Percentiles rank a stretch among this genome's conserved stretches.
These are phyloP conservation scores for Mangifera indica DNA, from an alignment of 345 rosid species.

Conservation along the genomic window DNA sequence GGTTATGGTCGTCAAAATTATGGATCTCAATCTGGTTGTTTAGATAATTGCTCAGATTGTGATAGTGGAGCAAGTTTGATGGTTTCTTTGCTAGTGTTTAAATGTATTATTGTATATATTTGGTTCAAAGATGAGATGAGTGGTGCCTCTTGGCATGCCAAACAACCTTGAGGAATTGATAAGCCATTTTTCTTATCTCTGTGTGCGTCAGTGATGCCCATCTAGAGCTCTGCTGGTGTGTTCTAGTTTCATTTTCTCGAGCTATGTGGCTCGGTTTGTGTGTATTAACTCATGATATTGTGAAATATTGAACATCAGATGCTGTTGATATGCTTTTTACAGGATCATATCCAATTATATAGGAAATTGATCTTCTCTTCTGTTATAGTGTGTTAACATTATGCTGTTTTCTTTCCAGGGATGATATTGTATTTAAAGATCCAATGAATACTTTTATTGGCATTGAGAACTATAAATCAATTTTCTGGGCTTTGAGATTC, in stretches of 20 bases:
- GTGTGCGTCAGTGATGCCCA: not conserved
- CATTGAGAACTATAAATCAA: conserved; percentile 69
- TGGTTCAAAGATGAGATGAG: not conserved
- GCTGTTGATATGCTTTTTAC: not conserved
- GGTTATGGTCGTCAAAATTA: not conserved
- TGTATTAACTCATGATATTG: not conserved
- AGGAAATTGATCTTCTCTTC: not conserved
- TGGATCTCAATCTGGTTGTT: not conserved
- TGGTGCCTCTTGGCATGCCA: not conserved
- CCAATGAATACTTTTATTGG: conserved; percentile 73
- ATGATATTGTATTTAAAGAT: conserved; percentile 79
- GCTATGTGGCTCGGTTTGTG: not conserved
- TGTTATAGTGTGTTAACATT: not conserved
- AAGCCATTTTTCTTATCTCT: not conserved
- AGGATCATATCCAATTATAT: not conserved
- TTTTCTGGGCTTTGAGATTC: conserved; percentile 78
- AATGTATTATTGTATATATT: not conserved
- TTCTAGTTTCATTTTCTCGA: not conserved
- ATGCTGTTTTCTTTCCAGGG: conserved; percentile 38
- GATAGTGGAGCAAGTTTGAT: not conserved
- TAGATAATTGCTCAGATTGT: not conserved
- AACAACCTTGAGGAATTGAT: not conserved
- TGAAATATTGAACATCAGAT: not conserved
- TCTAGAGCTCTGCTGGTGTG: not conserved
- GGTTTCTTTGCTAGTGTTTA: not conserved